These are phyloP conservation scores for Ogataea corticis DNA, from an alignment of 805 yeast genomes.

Conservation along the genomic window DNA sequence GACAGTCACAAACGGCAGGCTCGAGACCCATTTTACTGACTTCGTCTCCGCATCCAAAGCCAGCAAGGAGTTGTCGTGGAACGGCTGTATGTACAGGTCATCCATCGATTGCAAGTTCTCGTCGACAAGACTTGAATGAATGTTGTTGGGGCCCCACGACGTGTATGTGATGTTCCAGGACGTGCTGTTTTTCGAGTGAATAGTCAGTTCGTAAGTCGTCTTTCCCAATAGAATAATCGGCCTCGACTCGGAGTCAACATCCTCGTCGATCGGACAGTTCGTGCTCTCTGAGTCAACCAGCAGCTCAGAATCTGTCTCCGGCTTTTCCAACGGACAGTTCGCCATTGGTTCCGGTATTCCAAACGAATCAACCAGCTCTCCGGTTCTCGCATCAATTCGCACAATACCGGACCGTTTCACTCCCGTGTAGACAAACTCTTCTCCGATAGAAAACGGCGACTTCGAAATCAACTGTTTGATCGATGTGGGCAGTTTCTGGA, in stretches of 20 bases:
- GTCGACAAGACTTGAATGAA: constrained; percentile 55
- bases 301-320: constrained; percentile 6
- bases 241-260: constrained; percentile 12
- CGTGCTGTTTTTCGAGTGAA: constrained; percentile 69
- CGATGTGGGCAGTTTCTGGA: constrained; percentile 79
- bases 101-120: constrained; percentile 64
- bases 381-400: constrained; percentile 70
- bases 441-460: constrained; percentile 83
- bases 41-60: constrained; percentile 73
- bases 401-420: constrained; percentile 72
- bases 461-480: constrained; percentile 75
- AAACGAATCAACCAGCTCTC: constrained; percentile 67
- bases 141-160: constrained; percentile 88
- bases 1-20: constrained; percentile 69
- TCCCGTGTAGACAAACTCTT: constrained; percentile 88
- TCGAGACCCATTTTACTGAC: constrained; percentile 77
- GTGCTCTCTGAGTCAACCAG: constrained; percentile 2
- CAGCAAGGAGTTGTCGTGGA: constrained; percentile 74
- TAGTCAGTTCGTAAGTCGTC: constrained; percentile 69
- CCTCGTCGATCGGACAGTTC: constrained; percentile 17
- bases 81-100: constrained; percentile 77
- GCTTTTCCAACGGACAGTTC: constrained; percentile 9
- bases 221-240: constrained; percentile 61
- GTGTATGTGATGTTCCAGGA: constrained; percentile 87
- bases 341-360: constrained; percentile 36